phyloP scores from a whole-genome alignment of 2,329 filamentous ascomycete genomes.

The Colletotrichum higginsianum region DNA sequence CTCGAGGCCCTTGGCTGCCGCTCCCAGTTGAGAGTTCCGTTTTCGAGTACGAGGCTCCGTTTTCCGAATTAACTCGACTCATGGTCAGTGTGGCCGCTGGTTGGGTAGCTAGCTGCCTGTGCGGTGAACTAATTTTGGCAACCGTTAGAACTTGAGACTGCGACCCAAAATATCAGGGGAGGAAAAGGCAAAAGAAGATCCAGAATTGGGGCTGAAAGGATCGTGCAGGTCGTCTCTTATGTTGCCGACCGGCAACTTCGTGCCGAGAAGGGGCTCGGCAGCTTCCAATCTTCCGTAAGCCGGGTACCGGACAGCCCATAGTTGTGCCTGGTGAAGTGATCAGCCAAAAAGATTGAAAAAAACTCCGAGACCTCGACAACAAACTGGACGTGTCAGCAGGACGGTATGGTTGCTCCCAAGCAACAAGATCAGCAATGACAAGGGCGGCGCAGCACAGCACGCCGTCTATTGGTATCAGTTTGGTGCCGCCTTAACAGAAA shows the following conservation, averaged over 20 bases:
- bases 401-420: not conserved
- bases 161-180: not conserved
- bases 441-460: not conserved
- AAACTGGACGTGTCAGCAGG: not conserved
- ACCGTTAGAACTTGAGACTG: not conserved
- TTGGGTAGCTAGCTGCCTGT: not conserved
- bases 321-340: too few relatives aligned
- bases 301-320: not conserved
- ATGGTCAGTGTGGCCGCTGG: not conserved
- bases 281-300: conserved; percentile 3
- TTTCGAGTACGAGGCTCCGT: not conserved
- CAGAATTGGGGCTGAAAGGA: not conserved
- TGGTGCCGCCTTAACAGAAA: not conserved
- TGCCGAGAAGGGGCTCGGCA: not conserved
- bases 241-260: not conserved
- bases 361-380: not conserved
- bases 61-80: not conserved
- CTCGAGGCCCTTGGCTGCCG: not conserved
- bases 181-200: not conserved
- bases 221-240: not conserved
- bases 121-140: not conserved
- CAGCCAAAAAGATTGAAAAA: too few relatives aligned
- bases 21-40: not conserved
- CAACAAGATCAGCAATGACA: not conserved
- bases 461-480: not conserved